phyloP scores from a whole-genome alignment of 192 early-diverging fungal species.

The Pilaira anomala region DNA sequence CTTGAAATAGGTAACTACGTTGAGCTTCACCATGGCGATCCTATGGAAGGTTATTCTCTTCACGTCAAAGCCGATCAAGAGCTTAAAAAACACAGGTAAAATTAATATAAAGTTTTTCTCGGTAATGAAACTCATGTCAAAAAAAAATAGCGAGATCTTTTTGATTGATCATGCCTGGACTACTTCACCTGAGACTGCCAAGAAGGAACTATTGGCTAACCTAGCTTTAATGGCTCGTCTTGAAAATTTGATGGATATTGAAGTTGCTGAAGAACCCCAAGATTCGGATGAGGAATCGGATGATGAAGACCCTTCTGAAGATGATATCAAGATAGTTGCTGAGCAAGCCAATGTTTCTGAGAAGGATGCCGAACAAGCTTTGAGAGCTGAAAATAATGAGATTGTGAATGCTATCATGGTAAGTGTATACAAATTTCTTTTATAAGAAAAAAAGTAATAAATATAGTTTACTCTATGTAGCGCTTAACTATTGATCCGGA shows the following conservation, averaged over 20 bases:
- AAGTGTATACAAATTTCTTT: constrained; percentile 4
- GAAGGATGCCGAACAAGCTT: constrained; percentile 84
- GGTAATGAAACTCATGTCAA: neutral
- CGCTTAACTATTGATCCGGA: constrained; percentile 38
- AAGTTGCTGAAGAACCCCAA: constrained; percentile 36
- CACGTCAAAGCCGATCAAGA: constrained; percentile 44
- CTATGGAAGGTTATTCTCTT: constrained; percentile 48
- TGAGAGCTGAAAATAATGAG: constrained; percentile 82
- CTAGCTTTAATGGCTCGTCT: constrained; percentile 61
- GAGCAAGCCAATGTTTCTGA: constrained; percentile 70
- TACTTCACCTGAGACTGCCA: constrained; percentile 54
- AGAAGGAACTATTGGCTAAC: constrained; percentile 47
- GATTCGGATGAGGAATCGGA: constrained; percentile 37
- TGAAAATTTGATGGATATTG: constrained; percentile 59
- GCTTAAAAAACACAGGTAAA: constrained; percentile 48
- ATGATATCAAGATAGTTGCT: constrained; percentile 53
- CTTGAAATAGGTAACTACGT: constrained; percentile 25
- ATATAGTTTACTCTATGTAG: constrained; percentile 32
- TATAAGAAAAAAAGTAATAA: neutral
- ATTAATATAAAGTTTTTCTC: neutral
- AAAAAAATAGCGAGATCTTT: constrained; percentile 54
- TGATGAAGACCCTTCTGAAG: constrained; percentile 12
- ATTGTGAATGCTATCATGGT: constrained; percentile 87
- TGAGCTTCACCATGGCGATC: constrained; percentile 50
- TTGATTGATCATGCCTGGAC: constrained; percentile 75